Percentiles rank a stretch among this genome's conserved stretches.
Evolutionary conservation across 768 basidiomycete genomes (phyloP).

Genomic region (Suillus cothurnatus): DNA sequence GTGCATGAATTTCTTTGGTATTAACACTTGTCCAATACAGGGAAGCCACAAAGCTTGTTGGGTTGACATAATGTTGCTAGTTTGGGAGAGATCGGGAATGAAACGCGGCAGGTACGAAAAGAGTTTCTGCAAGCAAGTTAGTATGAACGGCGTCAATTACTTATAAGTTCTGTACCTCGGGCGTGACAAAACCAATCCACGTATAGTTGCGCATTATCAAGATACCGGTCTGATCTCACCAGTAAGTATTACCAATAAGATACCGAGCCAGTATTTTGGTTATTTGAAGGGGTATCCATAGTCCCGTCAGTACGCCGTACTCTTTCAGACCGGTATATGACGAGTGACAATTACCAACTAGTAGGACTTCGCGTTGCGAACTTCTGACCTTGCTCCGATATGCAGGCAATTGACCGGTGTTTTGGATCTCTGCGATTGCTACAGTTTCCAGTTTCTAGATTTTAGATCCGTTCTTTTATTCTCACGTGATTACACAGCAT

Average conservation of each 20-base stretch:
- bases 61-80: slow-evolving; percentile 7
- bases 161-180: background rate
- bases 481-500: too few species aligned
- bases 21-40: slow-evolving; percentile 14
- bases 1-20: slow-evolving; percentile 29
- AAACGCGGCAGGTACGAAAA: background rate
- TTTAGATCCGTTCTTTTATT: too few species aligned
- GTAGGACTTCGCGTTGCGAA: too few species aligned
- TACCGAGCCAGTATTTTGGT: background rate
- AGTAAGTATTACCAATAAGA: background rate
- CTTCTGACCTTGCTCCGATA: too few species aligned
- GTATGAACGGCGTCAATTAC: background rate
- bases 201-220: background rate
- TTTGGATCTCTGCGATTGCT: too few species aligned
- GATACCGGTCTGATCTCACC: background rate
- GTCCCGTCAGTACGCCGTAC: background rate
- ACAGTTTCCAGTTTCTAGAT: too few species aligned
- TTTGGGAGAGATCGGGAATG: background rate
- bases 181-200: background rate
- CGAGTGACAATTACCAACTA: background rate
- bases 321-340: background rate
- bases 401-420: too few species aligned
- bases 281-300: background rate
- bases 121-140: background rate
- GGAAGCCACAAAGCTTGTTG: slow-evolving; percentile 23